A percentile compares a stretch with the other conserved stretches of the same genome.
Evolutionary conservation across 345 rosid genomes (phyloP).

Genomic region (Citrus sp.): DNA sequence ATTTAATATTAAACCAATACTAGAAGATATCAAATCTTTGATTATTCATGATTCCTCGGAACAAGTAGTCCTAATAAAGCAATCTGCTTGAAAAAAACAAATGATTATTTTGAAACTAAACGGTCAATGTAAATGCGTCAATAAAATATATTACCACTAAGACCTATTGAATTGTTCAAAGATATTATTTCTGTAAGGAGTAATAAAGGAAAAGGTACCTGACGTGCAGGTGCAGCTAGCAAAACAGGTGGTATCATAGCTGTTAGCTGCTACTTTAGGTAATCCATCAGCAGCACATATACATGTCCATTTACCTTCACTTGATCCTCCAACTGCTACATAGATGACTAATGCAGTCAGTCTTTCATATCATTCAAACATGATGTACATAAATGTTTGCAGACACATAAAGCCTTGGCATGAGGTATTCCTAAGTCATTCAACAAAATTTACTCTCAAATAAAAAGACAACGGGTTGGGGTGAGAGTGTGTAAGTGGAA

Average conservation of each 20-base stretch:
- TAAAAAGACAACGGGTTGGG: background rate
- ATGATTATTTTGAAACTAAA: background rate
- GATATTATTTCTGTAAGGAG: background rate
- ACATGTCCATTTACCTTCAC: slow-evolving; percentile 63
- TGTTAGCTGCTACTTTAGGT: slow-evolving; percentile 51
- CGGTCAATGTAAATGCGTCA: background rate
- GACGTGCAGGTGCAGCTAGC: slow-evolving; percentile 84
- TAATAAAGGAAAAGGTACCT: slow-evolving; percentile 41
- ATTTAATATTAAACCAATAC: background rate
- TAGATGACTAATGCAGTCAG: slow-evolving; percentile 12
- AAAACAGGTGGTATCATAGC: slow-evolving; percentile 59
- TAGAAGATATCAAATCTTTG: background rate
- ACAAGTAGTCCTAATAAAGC: background rate
- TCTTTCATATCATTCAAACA: background rate
- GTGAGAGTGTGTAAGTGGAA: background rate
- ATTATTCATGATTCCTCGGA: background rate
- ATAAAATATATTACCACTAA: too few relatives aligned
- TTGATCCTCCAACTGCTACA: slow-evolving; percentile 35
- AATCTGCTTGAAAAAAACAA: background rate
- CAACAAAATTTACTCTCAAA: background rate
- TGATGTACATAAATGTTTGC: background rate
- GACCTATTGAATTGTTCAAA: slow-evolving; percentile 1
- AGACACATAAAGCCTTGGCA: background rate
- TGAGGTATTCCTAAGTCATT: background rate
- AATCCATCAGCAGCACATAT: slow-evolving; percentile 66